phyloP scores from a whole-genome alignment of 2,329 filamentous ascomycete genomes.

The Aureobasidium sp. region DNA sequence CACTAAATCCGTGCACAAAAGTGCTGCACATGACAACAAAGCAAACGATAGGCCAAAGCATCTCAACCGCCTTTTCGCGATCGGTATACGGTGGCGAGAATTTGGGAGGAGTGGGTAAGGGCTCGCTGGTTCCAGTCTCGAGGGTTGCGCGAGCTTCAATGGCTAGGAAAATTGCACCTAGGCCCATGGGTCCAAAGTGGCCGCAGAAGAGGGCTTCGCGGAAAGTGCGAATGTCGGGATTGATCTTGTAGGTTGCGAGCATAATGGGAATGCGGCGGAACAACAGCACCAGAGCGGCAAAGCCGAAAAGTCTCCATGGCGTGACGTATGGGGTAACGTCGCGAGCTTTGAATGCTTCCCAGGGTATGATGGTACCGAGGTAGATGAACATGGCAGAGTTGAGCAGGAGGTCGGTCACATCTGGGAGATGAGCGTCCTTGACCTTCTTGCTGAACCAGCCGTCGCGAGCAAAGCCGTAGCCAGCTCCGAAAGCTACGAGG shows the following conservation, averaged over 20 bases:
- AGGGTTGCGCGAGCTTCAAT: conserved; percentile 47
- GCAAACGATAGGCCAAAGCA: conserved; percentile 47
- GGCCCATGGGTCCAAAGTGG: conserved; percentile 51
- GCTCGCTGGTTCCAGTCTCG: conserved; percentile 40
- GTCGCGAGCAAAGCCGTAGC: conserved; percentile 45
- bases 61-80: conserved; percentile 32
- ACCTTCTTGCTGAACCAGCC: conserved; percentile 45
- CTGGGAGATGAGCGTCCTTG: conserved; percentile 37
- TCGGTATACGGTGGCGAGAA: conserved; percentile 25
- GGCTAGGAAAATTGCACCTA: conserved; percentile 48
- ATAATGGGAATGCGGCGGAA: conserved; percentile 47
- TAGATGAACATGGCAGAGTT: conserved; percentile 50
- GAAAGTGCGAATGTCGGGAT: conserved; percentile 42
- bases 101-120: conserved; percentile 35
- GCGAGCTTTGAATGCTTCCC: conserved; percentile 33
- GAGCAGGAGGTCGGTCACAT: conserved; percentile 46
- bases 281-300: conserved; percentile 41
- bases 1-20: conserved; percentile 46
- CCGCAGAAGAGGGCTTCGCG: conserved; percentile 47
- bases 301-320: conserved; percentile 34
- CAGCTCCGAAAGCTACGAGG: conserved; percentile 47
- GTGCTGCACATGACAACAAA: conserved; percentile 47
- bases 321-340: conserved; percentile 33
- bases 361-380: conserved; percentile 48
- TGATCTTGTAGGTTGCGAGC: conserved; percentile 37